Evolutionary conservation across 495 filamentous ascomycete species (phyloP), one percentile per base, ranked within the genome.

Genomic region (Xylaria castorea): DNA sequence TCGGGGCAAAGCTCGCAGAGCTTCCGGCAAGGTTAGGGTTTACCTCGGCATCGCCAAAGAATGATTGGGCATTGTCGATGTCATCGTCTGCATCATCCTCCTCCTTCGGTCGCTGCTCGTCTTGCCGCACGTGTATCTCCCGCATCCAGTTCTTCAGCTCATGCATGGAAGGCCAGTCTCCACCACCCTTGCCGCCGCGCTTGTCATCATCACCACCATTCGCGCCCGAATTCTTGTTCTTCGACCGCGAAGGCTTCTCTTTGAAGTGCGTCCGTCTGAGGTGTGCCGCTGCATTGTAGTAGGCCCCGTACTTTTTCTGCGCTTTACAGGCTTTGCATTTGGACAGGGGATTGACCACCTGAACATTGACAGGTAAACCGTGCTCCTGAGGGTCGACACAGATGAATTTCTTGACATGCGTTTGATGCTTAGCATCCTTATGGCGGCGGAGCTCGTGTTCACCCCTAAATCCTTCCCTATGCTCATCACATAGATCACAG

Each of bases 241-340:
- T 79, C 71, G 84, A 86, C 6, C 83, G 81, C 30, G 79, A 81
- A 7, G 81, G 79, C 76, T 83, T 84, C 72, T 82, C 75, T 58
- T 81, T 84, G 85, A 98, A 99, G 79, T 99, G 96, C 20, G 93
- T 93, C 25, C 96, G 90, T 25, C 95, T 89, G 18, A 99, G 87
- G 79, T 98, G 96, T 0, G 95, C 95, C 2, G 95, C 94, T 1
- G 95, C 95, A 75, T 99, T 99, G 79, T 99, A 98, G 81, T 99
- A 97, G 30, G 92, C 93, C 5, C 92, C 92, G 76, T 99, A 99
- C 68, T 85, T 86, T 83, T 97, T 98, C 62, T 86, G 82, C 32
- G 87, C 88, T 12, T 87, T 87, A 73, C 96, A 99, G 50, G 92
- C 89, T 80, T 97, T 97, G 87, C 96, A 99, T 72, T 91, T 92